A percentile compares a stretch with the other conserved stretches of the same genome.
Evolutionary conservation across 2,329 filamentous ascomycete genomes (phyloP).

Genomic region (Pleurostoma richardsiae): DNA sequence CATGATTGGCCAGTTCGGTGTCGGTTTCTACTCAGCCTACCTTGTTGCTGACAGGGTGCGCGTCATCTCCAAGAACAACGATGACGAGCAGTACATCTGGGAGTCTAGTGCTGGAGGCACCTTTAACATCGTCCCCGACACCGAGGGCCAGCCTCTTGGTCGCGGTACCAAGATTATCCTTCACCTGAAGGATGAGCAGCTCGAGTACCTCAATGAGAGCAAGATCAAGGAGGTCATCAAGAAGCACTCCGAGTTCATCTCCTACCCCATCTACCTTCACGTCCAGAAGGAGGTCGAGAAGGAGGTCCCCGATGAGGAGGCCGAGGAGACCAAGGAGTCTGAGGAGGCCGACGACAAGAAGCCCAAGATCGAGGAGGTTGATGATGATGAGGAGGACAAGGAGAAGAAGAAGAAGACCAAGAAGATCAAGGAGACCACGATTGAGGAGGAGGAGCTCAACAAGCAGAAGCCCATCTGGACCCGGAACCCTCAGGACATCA

Average conservation of each 20-base stretch:
- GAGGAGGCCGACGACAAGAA: conserved; percentile 82
- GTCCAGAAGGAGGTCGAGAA: conserved; percentile 99
- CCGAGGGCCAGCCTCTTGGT: conserved; percentile 83
- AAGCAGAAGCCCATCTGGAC: conserved; percentile 93
- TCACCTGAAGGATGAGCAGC: conserved; percentile 98
- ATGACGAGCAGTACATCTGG: conserved; percentile 99
- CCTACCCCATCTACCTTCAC: conserved; percentile 99
- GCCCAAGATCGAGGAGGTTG: conserved; percentile 90
- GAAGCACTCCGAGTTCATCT: conserved; percentile 99
- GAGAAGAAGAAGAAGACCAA: conserved; percentile 97
- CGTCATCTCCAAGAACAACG: conserved; percentile 98
- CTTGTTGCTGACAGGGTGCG: conserved; percentile 95
- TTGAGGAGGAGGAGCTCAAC: conserved; percentile 97
- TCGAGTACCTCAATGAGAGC: conserved; percentile 95
- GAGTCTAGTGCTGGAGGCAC: conserved; percentile 96
- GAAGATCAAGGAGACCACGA: conserved; percentile 98
- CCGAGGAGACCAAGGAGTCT: conserved; percentile 57
- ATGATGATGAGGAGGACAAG: conserved; percentile 75
- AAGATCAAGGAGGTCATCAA: conserved; percentile 99
- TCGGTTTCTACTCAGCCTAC: conserved; percentile 99
- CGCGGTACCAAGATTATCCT: conserved; percentile 98
- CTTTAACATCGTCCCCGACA: conserved; percentile 89
- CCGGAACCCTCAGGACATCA: conserved; percentile 75
- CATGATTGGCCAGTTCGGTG: conserved; percentile 99
- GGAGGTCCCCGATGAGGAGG: conserved; percentile 96